Evolutionary conservation across 1,284 basidiomycete species (phyloP).

Genomic region (Boletus albobrunnescens): DNA sequence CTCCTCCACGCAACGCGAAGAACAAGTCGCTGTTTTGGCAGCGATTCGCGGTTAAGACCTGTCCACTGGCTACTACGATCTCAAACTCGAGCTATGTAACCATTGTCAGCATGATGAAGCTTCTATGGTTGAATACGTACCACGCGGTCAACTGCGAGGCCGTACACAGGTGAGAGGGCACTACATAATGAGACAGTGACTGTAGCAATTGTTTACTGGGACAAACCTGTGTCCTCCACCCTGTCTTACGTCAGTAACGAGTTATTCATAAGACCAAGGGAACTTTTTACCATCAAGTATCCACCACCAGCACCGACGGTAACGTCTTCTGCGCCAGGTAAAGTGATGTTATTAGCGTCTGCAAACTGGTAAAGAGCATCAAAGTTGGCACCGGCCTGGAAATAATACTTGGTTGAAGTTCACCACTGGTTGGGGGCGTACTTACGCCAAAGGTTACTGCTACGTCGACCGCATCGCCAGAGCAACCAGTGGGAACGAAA

Average conservation of each 20-base stretch:
- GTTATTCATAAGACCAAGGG: too few relatives aligned
- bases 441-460: not conserved
- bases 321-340: not conserved
- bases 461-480: not conserved
- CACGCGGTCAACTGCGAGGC: not conserved
- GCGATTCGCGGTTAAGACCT: not conserved
- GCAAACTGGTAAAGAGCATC: conserved; percentile 1
- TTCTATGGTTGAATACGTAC: not conserved
- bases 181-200: not conserved
- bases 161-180: not conserved
- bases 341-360: not conserved
- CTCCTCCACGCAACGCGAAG: not conserved
- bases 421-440: not conserved
- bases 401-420: not conserved
- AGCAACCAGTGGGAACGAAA: not conserved
- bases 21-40: not conserved
- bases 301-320: not conserved
- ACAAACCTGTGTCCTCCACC: not conserved
- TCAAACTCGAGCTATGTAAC: not conserved
- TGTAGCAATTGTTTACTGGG: not conserved
- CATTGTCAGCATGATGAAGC: not conserved
- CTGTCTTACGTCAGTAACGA: not conserved
- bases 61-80: not conserved
- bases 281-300: not conserved
- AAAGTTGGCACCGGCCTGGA: not conserved